Conservation (phyloP, 2,329 filamentous ascomycete species). For the Metarhizium rileyi region DNA sequence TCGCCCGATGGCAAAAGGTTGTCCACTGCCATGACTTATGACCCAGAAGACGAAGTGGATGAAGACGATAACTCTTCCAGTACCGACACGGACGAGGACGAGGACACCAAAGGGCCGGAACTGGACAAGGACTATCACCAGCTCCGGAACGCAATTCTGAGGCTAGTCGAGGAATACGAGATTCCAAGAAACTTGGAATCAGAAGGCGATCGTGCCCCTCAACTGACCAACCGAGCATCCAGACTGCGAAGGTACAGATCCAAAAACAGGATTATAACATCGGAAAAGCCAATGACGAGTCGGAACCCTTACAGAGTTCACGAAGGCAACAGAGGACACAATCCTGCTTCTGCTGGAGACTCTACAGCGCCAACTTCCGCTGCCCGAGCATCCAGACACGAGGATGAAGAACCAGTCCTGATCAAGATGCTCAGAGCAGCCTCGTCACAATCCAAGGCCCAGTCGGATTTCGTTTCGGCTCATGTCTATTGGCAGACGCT, state of each 20-base stretch:
- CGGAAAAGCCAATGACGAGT: slow-evolving; percentile 42
- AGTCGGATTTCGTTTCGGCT: slow-evolving; percentile 74
- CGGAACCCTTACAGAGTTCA: slow-evolving; percentile 47
- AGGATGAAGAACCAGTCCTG: slow-evolving; percentile 44
- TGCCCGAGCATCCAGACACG: slow-evolving; percentile 8
- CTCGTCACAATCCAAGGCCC: slow-evolving; percentile 64
- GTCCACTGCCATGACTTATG: slow-evolving; percentile 63
- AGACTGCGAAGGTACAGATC: slow-evolving; percentile 49
- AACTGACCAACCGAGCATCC: slow-evolving; percentile 62
- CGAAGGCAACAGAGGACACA: slow-evolving; percentile 9
- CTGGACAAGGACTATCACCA: slow-evolving; percentile 74
- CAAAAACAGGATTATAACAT: slow-evolving; percentile 47
- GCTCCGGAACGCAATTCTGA: slow-evolving; percentile 69
- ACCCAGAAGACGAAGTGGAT: slow-evolving; percentile 53
- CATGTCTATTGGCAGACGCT: slow-evolving; percentile 80
- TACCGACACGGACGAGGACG: slow-evolving; percentile 51
- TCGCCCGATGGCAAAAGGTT: slow-evolving; percentile 62
- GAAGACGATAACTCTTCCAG: slow-evolving; percentile 56
- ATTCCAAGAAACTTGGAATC: slow-evolving; percentile 59
- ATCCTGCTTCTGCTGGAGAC: slow-evolving; percentile 5
- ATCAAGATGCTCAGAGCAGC: slow-evolving; percentile 69
- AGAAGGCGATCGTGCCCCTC: slow-evolving; percentile 44
- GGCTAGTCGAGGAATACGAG: slow-evolving; percentile 73
- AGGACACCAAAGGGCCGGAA: slow-evolving; percentile 49
- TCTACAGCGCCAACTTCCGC: slow-evolving; percentile 6